Percentiles rank a stretch among this genome's conserved stretches.
phyloP scores from a whole-genome alignment of 495 filamentous ascomycete genomes.

The Aspergillus sparsus region DNA sequence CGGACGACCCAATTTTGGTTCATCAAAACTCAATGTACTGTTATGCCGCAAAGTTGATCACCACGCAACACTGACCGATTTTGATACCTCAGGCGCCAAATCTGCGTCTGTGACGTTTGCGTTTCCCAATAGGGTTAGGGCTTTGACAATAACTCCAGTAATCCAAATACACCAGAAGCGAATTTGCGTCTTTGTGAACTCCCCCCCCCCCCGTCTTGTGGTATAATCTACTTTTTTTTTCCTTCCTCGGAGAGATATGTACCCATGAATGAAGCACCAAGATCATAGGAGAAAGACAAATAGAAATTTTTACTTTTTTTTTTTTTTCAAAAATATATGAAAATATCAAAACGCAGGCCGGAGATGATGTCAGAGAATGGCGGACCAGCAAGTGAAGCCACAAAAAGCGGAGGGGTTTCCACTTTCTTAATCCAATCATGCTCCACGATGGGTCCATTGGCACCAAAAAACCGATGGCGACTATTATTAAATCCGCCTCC shows the following conservation, averaged over 20 bases:
- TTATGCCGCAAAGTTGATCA: no score
- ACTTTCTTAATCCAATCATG: conserved; percentile 13
- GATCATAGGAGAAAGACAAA: no score
- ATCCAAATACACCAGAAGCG: conserved; percentile 1
- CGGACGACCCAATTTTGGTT: background rate
- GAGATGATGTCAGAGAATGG: conserved; percentile 22
- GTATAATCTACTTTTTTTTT: conserved; percentile 1
- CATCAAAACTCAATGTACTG: no score
- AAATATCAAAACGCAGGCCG: background rate
- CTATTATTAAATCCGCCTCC: conserved; percentile 9
- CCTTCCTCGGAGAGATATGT: no score
- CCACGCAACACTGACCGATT: no score
- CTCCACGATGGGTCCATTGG: conserved; percentile 6
- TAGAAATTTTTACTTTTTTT: background rate
- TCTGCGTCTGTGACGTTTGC: background rate
- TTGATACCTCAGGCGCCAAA: background rate
- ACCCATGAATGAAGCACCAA: no score
- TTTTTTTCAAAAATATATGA: conserved; percentile 1
- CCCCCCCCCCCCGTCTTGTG: background rate
- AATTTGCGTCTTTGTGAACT: background rate
- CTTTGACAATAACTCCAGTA: conserved; percentile 4
- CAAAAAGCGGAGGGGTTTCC: conserved; percentile 23
- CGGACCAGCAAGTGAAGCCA: conserved; percentile 8
- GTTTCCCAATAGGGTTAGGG: conserved; percentile 13
- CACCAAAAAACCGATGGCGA: background rate